A percentile compares a stretch with the other conserved stretches of the same genome.
These are phyloP conservation scores for Magnolia kwangsiensis DNA, from an alignment of 164 flowering plant genomes.

Conservation along the genomic window DNA sequence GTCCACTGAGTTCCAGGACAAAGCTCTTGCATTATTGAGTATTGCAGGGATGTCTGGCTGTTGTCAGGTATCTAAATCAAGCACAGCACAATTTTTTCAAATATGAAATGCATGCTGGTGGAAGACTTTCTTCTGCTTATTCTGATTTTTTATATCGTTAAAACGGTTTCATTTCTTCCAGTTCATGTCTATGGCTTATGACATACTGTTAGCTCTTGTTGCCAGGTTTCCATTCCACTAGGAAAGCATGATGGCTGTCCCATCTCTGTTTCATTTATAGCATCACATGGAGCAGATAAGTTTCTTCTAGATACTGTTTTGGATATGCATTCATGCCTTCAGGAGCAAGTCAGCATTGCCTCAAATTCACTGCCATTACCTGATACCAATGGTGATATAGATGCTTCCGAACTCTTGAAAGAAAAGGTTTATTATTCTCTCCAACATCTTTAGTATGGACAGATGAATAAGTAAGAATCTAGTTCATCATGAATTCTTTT, in stretches of 20 bases:
- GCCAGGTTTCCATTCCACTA: constrained; percentile 76
- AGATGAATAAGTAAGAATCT: neutral
- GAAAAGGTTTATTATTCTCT: constrained; percentile 63
- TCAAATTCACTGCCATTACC: constrained; percentile 48
- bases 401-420: constrained; percentile 81
- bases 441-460: neutral
- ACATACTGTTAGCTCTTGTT: constrained; percentile 1
- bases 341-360: constrained; percentile 58
- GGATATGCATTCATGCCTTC: constrained; percentile 74
- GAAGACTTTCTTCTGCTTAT: neutral
- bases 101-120: neutral
- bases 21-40: constrained; percentile 58
- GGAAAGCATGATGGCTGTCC: constrained; percentile 74
- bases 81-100: neutral
- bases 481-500: neutral
- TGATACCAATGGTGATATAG: constrained; percentile 67
- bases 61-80: constrained; percentile 69
- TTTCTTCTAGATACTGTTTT: constrained; percentile 86
- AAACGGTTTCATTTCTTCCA: neutral
- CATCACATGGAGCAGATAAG: constrained; percentile 81
- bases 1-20: constrained; percentile 55
- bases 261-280: constrained; percentile 71
- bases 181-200: neutral
- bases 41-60: constrained; percentile 92
- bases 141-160: neutral